Evolutionary conservation across 1,139 yeast species (phyloP).

Genomic region (Ogataea hybrid): DNA sequence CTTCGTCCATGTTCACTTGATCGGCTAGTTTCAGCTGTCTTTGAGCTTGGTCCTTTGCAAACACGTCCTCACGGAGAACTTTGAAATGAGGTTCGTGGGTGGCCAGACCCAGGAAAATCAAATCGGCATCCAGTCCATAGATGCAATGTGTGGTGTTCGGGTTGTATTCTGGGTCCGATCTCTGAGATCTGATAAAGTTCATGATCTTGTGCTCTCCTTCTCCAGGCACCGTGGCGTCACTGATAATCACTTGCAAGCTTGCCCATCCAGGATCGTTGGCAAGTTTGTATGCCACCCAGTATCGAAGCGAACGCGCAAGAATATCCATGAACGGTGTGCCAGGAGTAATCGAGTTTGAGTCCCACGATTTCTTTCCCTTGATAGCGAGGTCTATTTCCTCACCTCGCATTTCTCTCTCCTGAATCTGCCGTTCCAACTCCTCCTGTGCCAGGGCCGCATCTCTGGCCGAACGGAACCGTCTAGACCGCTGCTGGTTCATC

Average conservation of each 20-base stretch:
- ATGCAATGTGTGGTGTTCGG: conserved; percentile 93
- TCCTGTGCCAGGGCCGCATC: conserved; percentile 78
- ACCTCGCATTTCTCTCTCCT: conserved; percentile 56
- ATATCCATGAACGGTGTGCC: conserved; percentile 98
- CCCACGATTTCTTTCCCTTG: conserved; percentile 66
- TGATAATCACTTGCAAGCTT: conserved; percentile 73
- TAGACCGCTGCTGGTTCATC: conserved; percentile 96
- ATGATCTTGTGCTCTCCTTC: conserved; percentile 99
- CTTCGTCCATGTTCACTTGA: conserved; percentile 57
- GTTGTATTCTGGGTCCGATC: conserved; percentile 81
- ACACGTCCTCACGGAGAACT: conserved; percentile 93
- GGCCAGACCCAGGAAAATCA: conserved; percentile 91
- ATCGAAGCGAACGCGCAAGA: conserved; percentile 75
- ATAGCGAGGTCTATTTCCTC: conserved; percentile 64
- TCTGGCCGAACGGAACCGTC: conserved; percentile 93
- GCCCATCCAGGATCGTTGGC: conserved; percentile 92
- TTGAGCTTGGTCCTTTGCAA: conserved; percentile 61
- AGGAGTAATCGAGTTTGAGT: conserved; percentile 97
- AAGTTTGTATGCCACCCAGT: conserved; percentile 87
- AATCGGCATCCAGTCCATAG: conserved; percentile 97
- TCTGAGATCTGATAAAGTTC: conserved; percentile 85
- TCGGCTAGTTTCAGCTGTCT: conserved; percentile 50
- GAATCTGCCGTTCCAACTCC: conserved; percentile 52
- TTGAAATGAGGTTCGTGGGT: conserved; percentile 97
- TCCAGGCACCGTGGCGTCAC: conserved; percentile 98